These are phyloP conservation scores for Xylariaceae sp. DNA, from an alignment of 2,329 filamentous ascomycete genomes.

Conservation along the genomic window DNA sequence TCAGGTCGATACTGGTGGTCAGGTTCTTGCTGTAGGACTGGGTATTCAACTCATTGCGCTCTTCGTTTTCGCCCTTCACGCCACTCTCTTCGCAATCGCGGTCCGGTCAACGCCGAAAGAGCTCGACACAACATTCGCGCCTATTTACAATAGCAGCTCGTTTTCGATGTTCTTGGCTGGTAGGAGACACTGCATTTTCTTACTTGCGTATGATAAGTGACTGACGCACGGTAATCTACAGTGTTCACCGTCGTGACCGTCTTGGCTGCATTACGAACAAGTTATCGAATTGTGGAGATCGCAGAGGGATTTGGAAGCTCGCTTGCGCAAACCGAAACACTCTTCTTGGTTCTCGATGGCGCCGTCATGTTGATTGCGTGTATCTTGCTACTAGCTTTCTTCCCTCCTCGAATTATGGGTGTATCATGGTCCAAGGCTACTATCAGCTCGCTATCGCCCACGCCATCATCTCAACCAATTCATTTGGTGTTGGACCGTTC, in stretches of 20 bases:
- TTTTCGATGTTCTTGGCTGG: constrained; percentile 44
- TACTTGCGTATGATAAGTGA: not conserved
- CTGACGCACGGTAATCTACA: constrained; percentile 10
- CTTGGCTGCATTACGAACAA: constrained; percentile 26
- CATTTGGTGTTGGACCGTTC: constrained; percentile 19
- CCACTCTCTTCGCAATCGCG: constrained; percentile 39
- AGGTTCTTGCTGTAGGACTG: constrained; percentile 41
- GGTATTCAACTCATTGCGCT: constrained; percentile 41
- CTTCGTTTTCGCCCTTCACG: constrained; percentile 34
- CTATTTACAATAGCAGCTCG: constrained; percentile 38
- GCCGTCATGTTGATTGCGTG: constrained; percentile 24
- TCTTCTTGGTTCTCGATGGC: constrained; percentile 30
- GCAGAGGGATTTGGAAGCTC: constrained; percentile 25
- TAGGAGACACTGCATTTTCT: constrained; percentile 28
- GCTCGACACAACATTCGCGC: constrained; percentile 37
- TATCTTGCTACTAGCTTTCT: constrained; percentile 22
- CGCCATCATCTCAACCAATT: constrained; percentile 15
- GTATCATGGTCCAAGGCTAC: constrained; percentile 18
- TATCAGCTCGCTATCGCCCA: constrained; percentile 12
- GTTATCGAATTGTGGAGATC: constrained; percentile 27
- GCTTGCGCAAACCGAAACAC: constrained; percentile 24
- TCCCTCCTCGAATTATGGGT: constrained; percentile 28
- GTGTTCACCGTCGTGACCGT: constrained; percentile 22
- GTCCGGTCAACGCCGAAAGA: constrained; percentile 35
- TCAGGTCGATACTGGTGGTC: constrained; percentile 30